phyloP scores from a whole-genome alignment of 805 yeast genomes.

The Tetrapisispora pingtungensis region DNA sequence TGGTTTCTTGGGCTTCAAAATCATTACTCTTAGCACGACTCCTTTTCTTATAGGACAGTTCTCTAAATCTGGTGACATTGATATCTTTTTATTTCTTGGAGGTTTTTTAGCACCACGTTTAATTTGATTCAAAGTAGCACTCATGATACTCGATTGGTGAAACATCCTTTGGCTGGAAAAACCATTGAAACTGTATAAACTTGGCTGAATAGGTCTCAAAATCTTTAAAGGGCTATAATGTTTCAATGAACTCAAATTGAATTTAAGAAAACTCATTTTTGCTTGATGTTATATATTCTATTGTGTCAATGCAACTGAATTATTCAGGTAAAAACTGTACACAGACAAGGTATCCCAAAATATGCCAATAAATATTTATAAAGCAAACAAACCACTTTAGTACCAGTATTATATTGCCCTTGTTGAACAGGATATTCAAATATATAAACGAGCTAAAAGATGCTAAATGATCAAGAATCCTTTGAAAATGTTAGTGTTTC shows the following conservation, averaged over 20 bases:
- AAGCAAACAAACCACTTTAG: no score
- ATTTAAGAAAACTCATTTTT: background rate
- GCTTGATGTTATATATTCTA: no score
- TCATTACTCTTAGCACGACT: slow-evolving; percentile 88
- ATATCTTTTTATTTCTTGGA: slow-evolving; percentile 25
- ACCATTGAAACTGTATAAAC: background rate
- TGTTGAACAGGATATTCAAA: no score
- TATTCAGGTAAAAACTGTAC: no score
- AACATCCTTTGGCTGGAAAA: background rate
- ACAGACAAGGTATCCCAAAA: no score
- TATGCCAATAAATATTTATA: no score
- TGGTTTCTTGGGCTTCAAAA: slow-evolving; percentile 94
- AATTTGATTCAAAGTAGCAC: slow-evolving; percentile 69
- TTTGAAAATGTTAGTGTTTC: no score
- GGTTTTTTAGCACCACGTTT: slow-evolving; percentile 53
- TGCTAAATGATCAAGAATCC: no score
- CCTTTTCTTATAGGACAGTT: slow-evolving; percentile 84
- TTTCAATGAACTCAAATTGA: background rate
- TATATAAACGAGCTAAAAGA: no score
- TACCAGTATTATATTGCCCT: no score
- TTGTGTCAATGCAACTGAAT: no score
- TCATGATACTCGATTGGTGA: background rate
- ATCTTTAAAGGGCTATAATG: background rate
- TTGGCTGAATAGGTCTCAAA: background rate
- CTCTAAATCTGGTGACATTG: slow-evolving; percentile 74